phyloP scores from a whole-genome alignment of 139 green algal species.

The Picochlorum sp. region DNA sequence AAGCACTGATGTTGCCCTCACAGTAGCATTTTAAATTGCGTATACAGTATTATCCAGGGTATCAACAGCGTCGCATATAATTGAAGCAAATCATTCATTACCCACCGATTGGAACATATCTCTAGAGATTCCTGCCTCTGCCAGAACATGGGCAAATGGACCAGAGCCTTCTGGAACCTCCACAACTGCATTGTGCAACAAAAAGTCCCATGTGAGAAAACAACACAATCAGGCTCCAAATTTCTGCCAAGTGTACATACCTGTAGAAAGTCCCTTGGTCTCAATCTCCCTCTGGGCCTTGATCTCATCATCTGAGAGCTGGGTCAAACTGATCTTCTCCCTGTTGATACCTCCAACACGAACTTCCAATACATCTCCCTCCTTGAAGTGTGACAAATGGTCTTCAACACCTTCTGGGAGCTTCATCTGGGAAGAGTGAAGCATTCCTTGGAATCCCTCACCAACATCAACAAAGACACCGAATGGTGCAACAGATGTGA shows the following conservation, averaged over 20 bases:
- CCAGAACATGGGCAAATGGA: conserved; percentile 9
- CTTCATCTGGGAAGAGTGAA: conserved; percentile 56
- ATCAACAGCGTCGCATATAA: background rate
- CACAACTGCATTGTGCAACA: conserved; percentile 5
- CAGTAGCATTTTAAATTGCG: background rate
- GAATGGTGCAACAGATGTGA: conserved; percentile 42
- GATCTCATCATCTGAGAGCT: conserved; percentile 27
- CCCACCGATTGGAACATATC: conserved; percentile 19
- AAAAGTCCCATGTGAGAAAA: no score
- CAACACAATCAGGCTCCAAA: no score
- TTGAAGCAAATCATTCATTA: background rate
- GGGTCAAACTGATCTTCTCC: conserved; percentile 42
- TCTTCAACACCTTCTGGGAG: conserved; percentile 23
- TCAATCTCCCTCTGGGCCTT: conserved; percentile 12
- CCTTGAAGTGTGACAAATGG: conserved; percentile 17
- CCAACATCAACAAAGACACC: conserved; percentile 61
- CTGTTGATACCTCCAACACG: conserved; percentile 29
- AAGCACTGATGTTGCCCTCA: no score
- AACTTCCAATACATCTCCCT: conserved; percentile 47
- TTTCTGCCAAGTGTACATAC: background rate
- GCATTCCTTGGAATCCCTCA: conserved; percentile 53
- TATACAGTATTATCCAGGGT: conserved; percentile 1
- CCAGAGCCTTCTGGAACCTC: conserved; percentile 16
- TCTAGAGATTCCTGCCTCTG: conserved; percentile 18
- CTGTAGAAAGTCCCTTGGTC: background rate